A percentile compares a stretch with the other conserved stretches of the same genome.
Evolutionary conservation across 148 eudicot species (phyloP).

Genomic region (Dysphania ambrosioides): DNA sequence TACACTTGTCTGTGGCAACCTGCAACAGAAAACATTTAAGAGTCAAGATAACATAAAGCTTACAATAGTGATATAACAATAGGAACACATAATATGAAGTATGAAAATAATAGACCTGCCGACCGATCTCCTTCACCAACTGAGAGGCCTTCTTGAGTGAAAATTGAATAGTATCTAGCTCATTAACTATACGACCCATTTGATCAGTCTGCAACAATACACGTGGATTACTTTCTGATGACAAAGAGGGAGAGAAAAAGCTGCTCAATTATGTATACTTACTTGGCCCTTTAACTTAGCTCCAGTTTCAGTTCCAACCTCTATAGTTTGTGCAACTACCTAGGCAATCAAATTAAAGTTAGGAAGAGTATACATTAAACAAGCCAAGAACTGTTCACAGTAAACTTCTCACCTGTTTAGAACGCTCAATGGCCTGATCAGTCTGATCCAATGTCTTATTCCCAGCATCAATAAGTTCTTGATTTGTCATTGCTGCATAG

Average conservation of each 20-base stretch:
- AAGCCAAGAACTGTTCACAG: not conserved
- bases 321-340: slow-evolving; percentile 94
- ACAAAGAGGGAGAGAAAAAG: slow-evolving; percentile 1
- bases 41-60: slow-evolving; percentile 2
- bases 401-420: slow-evolving; percentile 60
- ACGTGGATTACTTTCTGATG: slow-evolving; percentile 18
- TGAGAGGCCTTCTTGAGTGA: slow-evolving; percentile 95
- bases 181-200: slow-evolving; percentile 94
- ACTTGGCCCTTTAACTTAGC: slow-evolving; percentile 82
- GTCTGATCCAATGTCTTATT: slow-evolving; percentile 79
- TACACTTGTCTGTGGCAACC: slow-evolving; percentile 99
- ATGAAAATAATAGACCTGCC: slow-evolving; percentile 58
- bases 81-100: not conserved
- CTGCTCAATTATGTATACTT: slow-evolving; percentile 32
- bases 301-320: slow-evolving; percentile 93
- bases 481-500: slow-evolving; percentile 78
- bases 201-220: slow-evolving; percentile 71
- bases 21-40: slow-evolving; percentile 27
- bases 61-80: not conserved
- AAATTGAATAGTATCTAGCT: slow-evolving; percentile 91
- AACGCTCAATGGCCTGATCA: slow-evolving; percentile 97
- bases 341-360: slow-evolving; percentile 23
- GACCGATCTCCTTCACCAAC: slow-evolving; percentile 94
- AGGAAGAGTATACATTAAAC: not conserved
- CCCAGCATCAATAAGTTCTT: slow-evolving; percentile 88